Base-by-base conservation (phyloP, 345 rosid genomes). In the Excoecaria agallocha region DNA sequence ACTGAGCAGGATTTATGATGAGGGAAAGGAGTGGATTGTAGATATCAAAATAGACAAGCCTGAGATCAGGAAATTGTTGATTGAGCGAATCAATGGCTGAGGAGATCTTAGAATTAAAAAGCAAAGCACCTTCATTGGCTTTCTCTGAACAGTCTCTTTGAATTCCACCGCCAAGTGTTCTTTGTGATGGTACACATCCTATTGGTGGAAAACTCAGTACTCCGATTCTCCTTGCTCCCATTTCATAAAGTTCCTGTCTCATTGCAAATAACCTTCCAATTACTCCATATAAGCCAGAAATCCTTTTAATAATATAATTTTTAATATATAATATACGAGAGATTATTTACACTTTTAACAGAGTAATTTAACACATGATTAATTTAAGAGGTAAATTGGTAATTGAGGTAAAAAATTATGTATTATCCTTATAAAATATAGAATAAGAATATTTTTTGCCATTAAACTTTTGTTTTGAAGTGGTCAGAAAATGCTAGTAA, bases 171-270 rank as follows among this genome's bases (percentile, higher is more conserved):
- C 74, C 81, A 3, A 87, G 11, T 2, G 94, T 90, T 84, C 96
- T 86, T 22, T 90, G 96, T 13, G 91, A 79, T 50, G 98, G 94
- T 51, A 88, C 69, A 61, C 97, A 90, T 12, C 98, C 97, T 17
- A 90, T 64, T 45, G 92, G 91, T 13, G 94, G 91, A 75, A 84
- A 55, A 65, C 91, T 63, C 12, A 88, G 5, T 1, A 88, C 79
- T 52, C 78, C 90, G 15, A 90, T 50, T 65, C 85, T 88, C 77
- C 92, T 85, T 13, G 89, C 93, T 75, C 97, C 97, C 0, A 82
- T 20, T 64, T 73, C 79, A 63, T 85, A 76, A 1, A 91, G 82
- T 49, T 85, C 91, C 93, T 91, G 81, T 68, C 48, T 10, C 8
- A 37, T 8, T 6, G 3, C 24, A 1, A 6, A n/a, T n/a, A n/a